Conservation (phyloP, 805 yeast genomes). For the Cyberlindnera amylophila region DNA sequence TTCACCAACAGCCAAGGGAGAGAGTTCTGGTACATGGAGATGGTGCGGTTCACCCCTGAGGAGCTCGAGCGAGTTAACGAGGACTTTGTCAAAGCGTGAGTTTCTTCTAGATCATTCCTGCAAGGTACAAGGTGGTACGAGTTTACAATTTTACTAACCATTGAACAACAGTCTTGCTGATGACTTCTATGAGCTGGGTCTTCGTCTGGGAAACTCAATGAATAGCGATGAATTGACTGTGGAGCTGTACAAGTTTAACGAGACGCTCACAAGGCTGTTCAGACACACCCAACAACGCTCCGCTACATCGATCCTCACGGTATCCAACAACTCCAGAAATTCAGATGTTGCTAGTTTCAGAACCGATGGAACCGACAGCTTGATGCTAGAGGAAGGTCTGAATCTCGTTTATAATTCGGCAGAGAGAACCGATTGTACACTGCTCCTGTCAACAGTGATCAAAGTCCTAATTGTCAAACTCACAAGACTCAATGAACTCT, state of each 20-base stretch:
- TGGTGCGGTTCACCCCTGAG: slow-evolving; percentile 16
- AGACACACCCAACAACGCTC: slow-evolving; percentile 6
- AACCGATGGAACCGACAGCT: background rate
- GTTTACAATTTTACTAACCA: background rate
- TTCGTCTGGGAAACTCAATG: slow-evolving; percentile 12
- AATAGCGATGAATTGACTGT: slow-evolving; percentile 13
- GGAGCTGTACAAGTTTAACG: slow-evolving; percentile 26
- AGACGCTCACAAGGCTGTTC: slow-evolving; percentile 24
- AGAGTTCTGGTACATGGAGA: slow-evolving; percentile 24
- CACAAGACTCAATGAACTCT: slow-evolving; percentile 7
- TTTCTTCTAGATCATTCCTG: background rate
- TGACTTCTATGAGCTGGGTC: slow-evolving; percentile 15
- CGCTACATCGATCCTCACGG: background rate
- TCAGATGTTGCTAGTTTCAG: slow-evolving; percentile 2
- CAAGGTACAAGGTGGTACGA: background rate
- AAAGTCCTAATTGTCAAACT: slow-evolving; percentile 19
- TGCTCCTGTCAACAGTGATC: slow-evolving; percentile 18
- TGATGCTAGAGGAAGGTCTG: background rate
- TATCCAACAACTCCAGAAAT: background rate
- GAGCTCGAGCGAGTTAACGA: slow-evolving; percentile 25
- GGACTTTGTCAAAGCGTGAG: slow-evolving; percentile 19
- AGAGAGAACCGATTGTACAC: slow-evolving; percentile 13
- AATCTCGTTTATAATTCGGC: background rate
- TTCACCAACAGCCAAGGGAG: slow-evolving; percentile 10
- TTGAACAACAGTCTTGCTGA: slow-evolving; percentile 8